phyloP scores from a whole-genome alignment of 169 alveolate species.

The Cryptosporidium viatorum region DNA sequence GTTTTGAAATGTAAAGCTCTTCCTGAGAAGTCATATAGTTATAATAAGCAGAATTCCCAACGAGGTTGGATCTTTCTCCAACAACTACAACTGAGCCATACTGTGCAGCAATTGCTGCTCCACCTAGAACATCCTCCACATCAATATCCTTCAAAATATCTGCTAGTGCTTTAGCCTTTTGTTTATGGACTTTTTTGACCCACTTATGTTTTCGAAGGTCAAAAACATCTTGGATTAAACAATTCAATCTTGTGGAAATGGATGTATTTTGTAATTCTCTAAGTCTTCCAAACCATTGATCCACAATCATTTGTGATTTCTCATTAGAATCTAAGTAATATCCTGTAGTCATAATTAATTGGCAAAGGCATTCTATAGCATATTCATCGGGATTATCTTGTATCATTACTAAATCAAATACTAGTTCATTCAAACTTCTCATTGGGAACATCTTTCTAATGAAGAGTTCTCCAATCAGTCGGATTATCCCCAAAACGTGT shows the following conservation, averaged over 20 bases:
- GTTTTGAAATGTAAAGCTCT: constrained; percentile 61
- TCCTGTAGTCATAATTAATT: constrained; percentile 88
- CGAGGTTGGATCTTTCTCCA: constrained; percentile 88
- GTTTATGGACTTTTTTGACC: constrained; percentile 90
- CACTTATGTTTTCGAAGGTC: constrained; percentile 90
- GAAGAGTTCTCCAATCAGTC: constrained; percentile 90
- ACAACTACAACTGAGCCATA: constrained; percentile 90
- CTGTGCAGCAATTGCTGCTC: constrained; percentile 91
- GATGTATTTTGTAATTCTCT: constrained; percentile 85
- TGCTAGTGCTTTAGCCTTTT: constrained; percentile 90
- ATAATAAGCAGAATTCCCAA: constrained; percentile 85
- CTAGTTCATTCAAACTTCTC: constrained; percentile 88
- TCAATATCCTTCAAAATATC: constrained; percentile 89
- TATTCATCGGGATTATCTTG: constrained; percentile 91
- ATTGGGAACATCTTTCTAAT: constrained; percentile 88
- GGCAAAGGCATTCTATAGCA: constrained; percentile 89
- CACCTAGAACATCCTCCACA: constrained; percentile 91
- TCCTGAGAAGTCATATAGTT: constrained; percentile 85
- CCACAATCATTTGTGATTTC: constrained; percentile 85
- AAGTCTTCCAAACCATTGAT: constrained; percentile 91
- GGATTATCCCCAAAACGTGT: constrained; percentile 89
- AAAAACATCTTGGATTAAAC: constrained; percentile 90
- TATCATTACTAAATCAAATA: constrained; percentile 87
- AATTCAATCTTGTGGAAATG: constrained; percentile 88
- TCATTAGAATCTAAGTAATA: constrained; percentile 89